These are phyloP conservation scores for Talaromyces rugulosus DNA, from an alignment of 2,329 filamentous ascomycete species.

Conservation along the genomic window DNA sequence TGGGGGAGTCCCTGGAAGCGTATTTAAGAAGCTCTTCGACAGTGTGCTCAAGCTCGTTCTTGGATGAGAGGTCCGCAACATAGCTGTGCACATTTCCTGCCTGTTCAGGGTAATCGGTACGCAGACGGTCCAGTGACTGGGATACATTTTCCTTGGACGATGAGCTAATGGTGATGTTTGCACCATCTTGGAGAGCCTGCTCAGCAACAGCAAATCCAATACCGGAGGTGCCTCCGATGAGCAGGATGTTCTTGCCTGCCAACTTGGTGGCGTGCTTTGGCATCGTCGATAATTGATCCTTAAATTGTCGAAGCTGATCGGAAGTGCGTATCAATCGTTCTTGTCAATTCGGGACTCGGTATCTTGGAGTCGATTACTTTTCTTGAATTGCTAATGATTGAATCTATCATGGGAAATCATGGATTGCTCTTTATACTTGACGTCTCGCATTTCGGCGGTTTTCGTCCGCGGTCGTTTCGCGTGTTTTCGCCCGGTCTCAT, in stretches of 20 bases:
- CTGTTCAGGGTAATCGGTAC: slow-evolving; percentile 37
- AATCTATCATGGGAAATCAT: not conserved
- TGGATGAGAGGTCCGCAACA: slow-evolving; percentile 46
- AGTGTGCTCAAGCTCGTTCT: slow-evolving; percentile 20
- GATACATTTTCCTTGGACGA: slow-evolving; percentile 38
- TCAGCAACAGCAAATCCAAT: slow-evolving; percentile 52
- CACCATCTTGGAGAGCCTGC: slow-evolving; percentile 48
- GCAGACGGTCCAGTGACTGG: slow-evolving; percentile 37
- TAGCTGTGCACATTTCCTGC: slow-evolving; percentile 38
- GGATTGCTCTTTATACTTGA: not conserved
- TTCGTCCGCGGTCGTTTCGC: not conserved
- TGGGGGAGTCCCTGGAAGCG: slow-evolving; percentile 5
- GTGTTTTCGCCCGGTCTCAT: not conserved
- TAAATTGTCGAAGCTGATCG: not conserved
- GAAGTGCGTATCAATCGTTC: not conserved
- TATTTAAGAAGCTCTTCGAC: slow-evolving; percentile 3
- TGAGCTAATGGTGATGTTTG: slow-evolving; percentile 46
- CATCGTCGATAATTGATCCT: not conserved
- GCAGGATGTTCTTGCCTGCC: slow-evolving; percentile 40
- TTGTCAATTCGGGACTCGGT: not conserved
- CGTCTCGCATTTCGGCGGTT: not conserved
- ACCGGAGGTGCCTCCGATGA: slow-evolving; percentile 51
- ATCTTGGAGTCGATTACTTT: too few species aligned
- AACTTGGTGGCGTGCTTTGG: slow-evolving; percentile 34
- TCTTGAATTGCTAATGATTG: not conserved